Conservation (phyloP, 108 stramenopile species). For the Heterococcus sp. region DNA sequence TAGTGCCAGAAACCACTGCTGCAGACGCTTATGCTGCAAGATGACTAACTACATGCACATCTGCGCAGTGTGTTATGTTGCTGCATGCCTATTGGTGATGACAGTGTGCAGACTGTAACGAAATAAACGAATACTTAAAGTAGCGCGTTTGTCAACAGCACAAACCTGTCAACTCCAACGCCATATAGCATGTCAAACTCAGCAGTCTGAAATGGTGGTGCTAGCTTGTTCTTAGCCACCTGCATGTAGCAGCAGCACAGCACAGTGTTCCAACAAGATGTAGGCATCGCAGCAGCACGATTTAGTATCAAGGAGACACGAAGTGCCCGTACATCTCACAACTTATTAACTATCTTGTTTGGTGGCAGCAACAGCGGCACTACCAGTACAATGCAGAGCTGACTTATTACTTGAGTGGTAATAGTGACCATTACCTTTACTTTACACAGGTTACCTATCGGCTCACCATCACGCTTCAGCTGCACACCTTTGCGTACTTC, state of each 20-base stretch:
- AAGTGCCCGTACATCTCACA: background rate
- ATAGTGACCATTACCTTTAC: slow-evolving; percentile 53
- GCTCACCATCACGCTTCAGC: slow-evolving; percentile 76
- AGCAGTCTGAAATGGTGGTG: slow-evolving; percentile 49
- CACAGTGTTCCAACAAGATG: slow-evolving; percentile 56
- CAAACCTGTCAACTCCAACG: slow-evolving; percentile 42
- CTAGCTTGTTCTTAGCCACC: slow-evolving; percentile 55
- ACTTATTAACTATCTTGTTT: background rate
- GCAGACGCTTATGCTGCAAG: too few species aligned
- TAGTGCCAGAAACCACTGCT: too few species aligned
- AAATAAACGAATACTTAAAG: slow-evolving; percentile 34
- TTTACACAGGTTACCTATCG: slow-evolving; percentile 77
- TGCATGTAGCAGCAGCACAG: slow-evolving; percentile 58
- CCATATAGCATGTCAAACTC: slow-evolving; percentile 53
- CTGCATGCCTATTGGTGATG: too few species aligned
- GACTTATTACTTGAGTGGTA: background rate
- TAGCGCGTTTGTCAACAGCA: slow-evolving; percentile 39
- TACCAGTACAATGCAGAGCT: background rate
- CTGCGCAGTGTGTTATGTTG: too few species aligned
- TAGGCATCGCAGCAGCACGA: too few species aligned
- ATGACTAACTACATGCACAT: too few species aligned
- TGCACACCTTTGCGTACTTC: slow-evolving; percentile 57
- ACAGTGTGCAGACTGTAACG: too few species aligned
- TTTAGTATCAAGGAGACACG: too few species aligned
- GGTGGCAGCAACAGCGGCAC: background rate